These are phyloP conservation scores for Miamiensis avidus DNA, from an alignment of 169 alveolate species.

Conservation along the genomic window DNA sequence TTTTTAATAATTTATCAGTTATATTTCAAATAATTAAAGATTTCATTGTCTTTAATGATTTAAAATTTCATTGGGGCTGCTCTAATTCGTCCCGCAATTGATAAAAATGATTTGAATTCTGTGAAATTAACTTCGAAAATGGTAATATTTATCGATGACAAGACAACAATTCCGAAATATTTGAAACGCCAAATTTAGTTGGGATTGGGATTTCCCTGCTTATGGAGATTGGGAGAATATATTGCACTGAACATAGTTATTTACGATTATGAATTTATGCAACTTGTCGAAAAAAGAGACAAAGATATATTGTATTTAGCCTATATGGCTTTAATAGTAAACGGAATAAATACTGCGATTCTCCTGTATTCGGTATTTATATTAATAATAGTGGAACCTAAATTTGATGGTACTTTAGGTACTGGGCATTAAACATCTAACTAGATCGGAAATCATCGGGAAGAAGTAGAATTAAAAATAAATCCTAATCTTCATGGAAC, in stretches of 20 bases:
- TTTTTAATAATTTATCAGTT: no score
- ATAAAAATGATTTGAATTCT: not conserved
- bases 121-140: not conserved
- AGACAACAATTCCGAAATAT: no score
- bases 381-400: not conserved
- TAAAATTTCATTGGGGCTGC: not conserved
- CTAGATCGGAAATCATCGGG: no score
- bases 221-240: not conserved
- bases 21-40: not conserved
- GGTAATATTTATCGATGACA: not conserved
- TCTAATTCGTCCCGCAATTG: not conserved
- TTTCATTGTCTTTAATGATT: not conserved
- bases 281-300: not conserved
- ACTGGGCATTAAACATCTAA: not conserved
- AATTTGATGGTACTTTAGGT: not conserved
- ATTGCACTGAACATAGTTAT: not conserved
- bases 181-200: not conserved
- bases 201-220: not conserved
- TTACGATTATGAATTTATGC: no score
- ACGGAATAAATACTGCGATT: not conserved
- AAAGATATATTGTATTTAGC: not conserved
- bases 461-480: no score
- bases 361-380: not conserved
- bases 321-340: not conserved
- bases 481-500: no score